Evolutionary conservation across 495 filamentous ascomycete genomes (phyloP).

Genomic region (Penicillium steckii): DNA sequence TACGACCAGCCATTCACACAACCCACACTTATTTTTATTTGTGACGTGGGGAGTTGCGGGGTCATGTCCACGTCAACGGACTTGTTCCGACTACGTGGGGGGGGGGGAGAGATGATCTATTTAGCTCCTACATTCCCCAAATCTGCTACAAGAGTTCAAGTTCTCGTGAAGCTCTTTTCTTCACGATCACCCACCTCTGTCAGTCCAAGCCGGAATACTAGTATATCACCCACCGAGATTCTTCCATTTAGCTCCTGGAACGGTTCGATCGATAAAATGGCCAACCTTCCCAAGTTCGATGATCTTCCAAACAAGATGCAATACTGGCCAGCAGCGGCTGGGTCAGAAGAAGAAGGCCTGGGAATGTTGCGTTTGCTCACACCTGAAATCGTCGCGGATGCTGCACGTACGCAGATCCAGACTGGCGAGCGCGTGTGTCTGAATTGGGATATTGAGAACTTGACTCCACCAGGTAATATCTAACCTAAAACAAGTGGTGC

Average conservation of each 20-base stretch:
- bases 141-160: no score
- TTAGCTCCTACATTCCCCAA: not conserved
- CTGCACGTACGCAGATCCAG: slow-evolving; percentile 46
- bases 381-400: slow-evolving; percentile 45
- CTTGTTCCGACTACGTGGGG: slow-evolving; percentile 10
- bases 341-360: slow-evolving; percentile 50
- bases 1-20: no score
- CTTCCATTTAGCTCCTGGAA: not conserved
- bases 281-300: slow-evolving; percentile 38
- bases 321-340: slow-evolving; percentile 46
- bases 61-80: slow-evolving; percentile 13
- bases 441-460: slow-evolving; percentile 52
- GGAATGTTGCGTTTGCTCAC: slow-evolving; percentile 53
- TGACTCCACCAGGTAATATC: slow-evolving; percentile 40
- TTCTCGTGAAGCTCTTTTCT: no score
- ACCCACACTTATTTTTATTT: not conserved
- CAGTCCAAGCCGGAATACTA: no score
- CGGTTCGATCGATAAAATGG: slow-evolving; percentile 19
- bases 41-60: slow-evolving; percentile 8
- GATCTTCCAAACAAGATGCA: slow-evolving; percentile 50
- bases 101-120: slow-evolving; percentile 26
- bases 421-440: slow-evolving; percentile 49
- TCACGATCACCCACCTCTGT: no score
- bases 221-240: no score
- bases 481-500: not conserved